phyloP scores from a whole-genome alignment of 345 rosid genomes.

The Psidium guajava region DNA sequence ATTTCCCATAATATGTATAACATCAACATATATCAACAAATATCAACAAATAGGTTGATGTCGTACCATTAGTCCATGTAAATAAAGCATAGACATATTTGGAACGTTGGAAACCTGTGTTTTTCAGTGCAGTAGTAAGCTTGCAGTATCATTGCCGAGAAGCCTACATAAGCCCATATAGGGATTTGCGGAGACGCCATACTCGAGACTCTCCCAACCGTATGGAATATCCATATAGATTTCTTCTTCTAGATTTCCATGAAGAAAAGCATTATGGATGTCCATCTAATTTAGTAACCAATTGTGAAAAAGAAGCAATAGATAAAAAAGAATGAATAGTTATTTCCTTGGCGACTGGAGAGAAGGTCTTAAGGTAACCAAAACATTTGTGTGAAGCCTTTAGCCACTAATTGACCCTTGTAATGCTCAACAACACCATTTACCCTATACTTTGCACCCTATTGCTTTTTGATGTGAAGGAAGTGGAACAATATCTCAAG shows the following conservation, averaged over 20 bases:
- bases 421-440: accelerated
- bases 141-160: background rate
- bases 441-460: accelerated
- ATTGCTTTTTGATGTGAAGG: accelerated
- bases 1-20: background rate
- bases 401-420: no score
- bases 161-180: background rate
- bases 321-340: background rate
- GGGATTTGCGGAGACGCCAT: background rate
- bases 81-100: background rate
- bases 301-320: background rate
- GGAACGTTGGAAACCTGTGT: accelerated
- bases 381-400: background rate
- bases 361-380: background rate
- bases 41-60: background rate
- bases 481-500: no score
- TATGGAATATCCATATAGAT: no score
- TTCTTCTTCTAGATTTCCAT: background rate
- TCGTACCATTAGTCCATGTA: accelerated
- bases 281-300: background rate
- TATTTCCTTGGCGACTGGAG: background rate
- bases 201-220: background rate
- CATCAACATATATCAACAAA: background rate
- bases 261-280: background rate
- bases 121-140: background rate